Conservation (phyloP, 192 early-diverging fungal species). For the Podochytrium sp. region DNA sequence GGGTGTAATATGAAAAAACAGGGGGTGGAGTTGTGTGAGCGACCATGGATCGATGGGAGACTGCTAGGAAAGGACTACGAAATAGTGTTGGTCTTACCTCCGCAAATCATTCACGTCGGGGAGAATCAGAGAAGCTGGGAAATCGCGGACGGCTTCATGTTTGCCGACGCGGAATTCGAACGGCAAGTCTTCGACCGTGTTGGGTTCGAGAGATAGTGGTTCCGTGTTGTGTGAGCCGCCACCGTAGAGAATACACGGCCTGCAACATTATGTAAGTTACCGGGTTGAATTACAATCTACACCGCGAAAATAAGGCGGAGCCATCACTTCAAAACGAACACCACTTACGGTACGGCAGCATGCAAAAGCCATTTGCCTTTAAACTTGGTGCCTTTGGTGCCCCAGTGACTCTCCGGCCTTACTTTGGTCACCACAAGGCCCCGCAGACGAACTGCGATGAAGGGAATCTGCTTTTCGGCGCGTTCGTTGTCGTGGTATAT, state of each 20-base stretch:
- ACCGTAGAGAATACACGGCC: conserved; percentile 14
- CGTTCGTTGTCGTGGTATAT: conserved; percentile 18
- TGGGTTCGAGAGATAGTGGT: neutral
- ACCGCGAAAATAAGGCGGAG: neutral
- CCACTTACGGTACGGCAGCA: conserved; percentile 7
- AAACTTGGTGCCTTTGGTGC: conserved; percentile 9
- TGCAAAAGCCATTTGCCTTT: conserved; percentile 21
- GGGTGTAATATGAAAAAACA: too few species aligned
- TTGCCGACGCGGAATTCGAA: conserved; percentile 30
- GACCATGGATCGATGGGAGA: too few species aligned
- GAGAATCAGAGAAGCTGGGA: conserved; percentile 29
- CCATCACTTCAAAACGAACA: neutral
- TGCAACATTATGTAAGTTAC: neutral
- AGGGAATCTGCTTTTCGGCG: conserved; percentile 4
- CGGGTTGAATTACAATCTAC: neutral
- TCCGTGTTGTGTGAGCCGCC: conserved; percentile 11
- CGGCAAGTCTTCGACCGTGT: conserved; percentile 8
- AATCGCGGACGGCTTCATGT: conserved; percentile 21
- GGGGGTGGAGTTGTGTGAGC: neutral
- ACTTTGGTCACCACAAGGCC: conserved; percentile 24
- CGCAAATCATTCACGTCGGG: conserved; percentile 5
- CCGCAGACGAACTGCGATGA: conserved; percentile 13
- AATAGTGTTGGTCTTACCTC: conserved; percentile 7
- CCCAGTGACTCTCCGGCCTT: neutral
- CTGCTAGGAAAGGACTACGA: neutral